phyloP scores from a whole-genome alignment of 2,329 filamentous ascomycete species.

The Exserohilum rostratum region DNA sequence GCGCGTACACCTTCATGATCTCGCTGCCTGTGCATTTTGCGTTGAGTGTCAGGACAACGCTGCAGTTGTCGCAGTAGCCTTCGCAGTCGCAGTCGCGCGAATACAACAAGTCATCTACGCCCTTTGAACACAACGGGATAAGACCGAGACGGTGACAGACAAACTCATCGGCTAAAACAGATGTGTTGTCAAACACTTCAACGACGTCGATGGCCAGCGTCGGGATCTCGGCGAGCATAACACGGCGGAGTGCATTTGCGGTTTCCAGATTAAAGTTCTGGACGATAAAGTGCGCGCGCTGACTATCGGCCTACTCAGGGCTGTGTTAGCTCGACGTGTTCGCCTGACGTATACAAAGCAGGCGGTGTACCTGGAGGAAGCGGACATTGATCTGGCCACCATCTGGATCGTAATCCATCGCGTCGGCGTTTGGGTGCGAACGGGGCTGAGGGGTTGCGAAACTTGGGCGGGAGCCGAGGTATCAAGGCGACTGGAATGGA shows the following conservation, averaged over 20 bases:
- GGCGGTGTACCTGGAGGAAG: constrained; percentile 45
- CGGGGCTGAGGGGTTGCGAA: constrained; percentile 16
- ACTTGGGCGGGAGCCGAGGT: constrained; percentile 16
- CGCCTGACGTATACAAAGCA: constrained; percentile 19
- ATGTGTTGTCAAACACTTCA: constrained; percentile 89
- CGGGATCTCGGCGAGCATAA: constrained; percentile 91
- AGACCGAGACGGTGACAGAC: constrained; percentile 90
- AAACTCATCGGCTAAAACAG: constrained; percentile 96
- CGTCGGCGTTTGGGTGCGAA: constrained; percentile 22
- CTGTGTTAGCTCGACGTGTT: constrained; percentile 26
- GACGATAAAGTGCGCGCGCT: constrained; percentile 89
- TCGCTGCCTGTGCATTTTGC: constrained; percentile 85
- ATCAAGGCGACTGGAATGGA: constrained; percentile 24
- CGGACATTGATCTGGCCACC: constrained; percentile 50
- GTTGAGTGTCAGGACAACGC: constrained; percentile 81
- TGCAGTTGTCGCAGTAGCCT: constrained; percentile 90
- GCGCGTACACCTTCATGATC: constrained; percentile 91
- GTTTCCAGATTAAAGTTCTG: constrained; percentile 87
- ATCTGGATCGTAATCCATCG: constrained; percentile 60
- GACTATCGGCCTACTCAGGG: constrained; percentile 69
- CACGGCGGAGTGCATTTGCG: constrained; percentile 88
- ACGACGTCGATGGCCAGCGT: constrained; percentile 95
- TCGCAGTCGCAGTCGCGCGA: constrained; percentile 96
- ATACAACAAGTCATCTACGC: constrained; percentile 81
- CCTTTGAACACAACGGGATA: constrained; percentile 83